Base-by-base conservation (phyloP, 768 basidiomycete species). In the Cytidiella melzeri region DNA sequence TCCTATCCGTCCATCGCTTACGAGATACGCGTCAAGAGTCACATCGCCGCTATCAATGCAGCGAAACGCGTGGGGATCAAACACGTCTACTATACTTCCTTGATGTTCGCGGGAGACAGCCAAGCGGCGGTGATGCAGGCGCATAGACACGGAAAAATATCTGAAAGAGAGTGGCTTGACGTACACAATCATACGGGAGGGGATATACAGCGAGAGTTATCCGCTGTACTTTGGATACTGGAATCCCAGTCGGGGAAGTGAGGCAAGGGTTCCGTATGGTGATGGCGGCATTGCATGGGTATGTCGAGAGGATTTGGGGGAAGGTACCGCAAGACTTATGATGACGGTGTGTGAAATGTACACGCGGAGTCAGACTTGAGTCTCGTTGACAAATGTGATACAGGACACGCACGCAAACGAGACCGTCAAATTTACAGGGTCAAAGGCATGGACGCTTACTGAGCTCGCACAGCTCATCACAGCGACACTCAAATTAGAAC, bases 211-310 rank as follows among this genome's bases (percentile, higher is more conserved):
- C 55, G 66, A 67, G 53, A 60, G 57, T 38, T 62, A 57, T 26
- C 58, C 60, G 44, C 57, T 67, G 42, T 65, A 67, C 50, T 56
- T 67, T 20, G 61, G 61, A 1, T 63, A 62, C 34, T 63, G 54
- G 51, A 54, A 61, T 47, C 56, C 58, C 0, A 40, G 43, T 11
- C 51, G 56, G 7, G 57, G 45, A 9, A 54, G 57, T 47, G 63
- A 64, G 47, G 62, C 63, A 15, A 40, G 60, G 41, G 40, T 63
- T n/a, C 64, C 65, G 12, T 52, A 63, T 15, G 57, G 61, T 21
- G 67, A 69, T 44, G 67, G 68, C n/a, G 55, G 52, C n/a, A 63
- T 69, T 30, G 66, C 64, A 11, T 71, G 65, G 66, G 63, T 59
- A 12, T 52, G 58, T 42, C 55, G 65, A 37, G 62, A 67, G 39